Evolutionary conservation across 148 eudicot genomes (phyloP), one percentile per base, ranked within the genome.

Genomic region (Camellia granthamiana): DNA sequence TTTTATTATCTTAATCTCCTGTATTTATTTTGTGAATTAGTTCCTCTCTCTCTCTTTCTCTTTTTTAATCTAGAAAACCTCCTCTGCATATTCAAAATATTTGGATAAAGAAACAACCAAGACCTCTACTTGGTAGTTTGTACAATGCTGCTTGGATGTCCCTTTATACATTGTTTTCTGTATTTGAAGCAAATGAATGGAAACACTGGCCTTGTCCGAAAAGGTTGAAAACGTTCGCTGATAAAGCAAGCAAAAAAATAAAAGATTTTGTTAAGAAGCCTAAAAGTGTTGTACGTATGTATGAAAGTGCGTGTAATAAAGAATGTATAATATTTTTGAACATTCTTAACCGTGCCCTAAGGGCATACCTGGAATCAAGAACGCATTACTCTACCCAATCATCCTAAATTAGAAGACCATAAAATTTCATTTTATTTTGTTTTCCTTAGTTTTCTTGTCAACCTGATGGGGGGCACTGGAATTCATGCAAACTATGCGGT

Each of bases 401-500:
- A 21, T 63, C 23, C 68, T 46, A 5, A 46, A 46, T 23, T 41
- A 12, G 4, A 15, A 13, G 46, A 74, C 38, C 14, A 41, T 38
- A 19, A 16, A 56, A 74, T 15, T 43, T 23, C 42, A 23, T 21
- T 76, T 47, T 69, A 3, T 5, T 54, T 55, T 76, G 49, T 43
- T 44, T 55, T 63, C 66, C 51, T 18, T 73, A 42, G 41, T 69
- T 74, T 72, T 18, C 54, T 38, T 63, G 18, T 59, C 70, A 30
- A 69, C 7, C 47, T 75, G 3, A 19, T 41, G 65, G 38, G 59
- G 3, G 47, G 18, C 2, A 61, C n/a, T 41, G 60, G 47, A 61
- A 51, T 49, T 63, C 49, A 58, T 72, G 46, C 59, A 55, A 79
- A 66, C 6, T n/a, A 19, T 68, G n/a, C 44, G 79, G 56, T 67